phyloP scores from a whole-genome alignment of 495 filamentous ascomycete species.

The Aspergillus egyptiacus region DNA sequence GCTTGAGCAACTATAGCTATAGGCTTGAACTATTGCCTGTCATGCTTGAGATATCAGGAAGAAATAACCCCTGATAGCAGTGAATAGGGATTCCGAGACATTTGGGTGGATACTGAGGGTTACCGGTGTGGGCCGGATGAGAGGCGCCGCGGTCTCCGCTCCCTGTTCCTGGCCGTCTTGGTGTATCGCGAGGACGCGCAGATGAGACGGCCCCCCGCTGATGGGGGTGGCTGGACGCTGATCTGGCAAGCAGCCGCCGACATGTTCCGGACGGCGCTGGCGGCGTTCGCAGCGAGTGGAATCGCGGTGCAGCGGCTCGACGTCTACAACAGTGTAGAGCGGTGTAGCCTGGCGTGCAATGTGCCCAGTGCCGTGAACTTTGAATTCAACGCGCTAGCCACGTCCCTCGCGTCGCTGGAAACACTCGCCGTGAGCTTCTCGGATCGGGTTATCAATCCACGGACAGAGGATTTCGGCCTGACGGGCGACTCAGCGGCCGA shows the following conservation, averaged over 20 bases:
- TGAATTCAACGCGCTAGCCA: background rate
- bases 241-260: constrained; percentile 2
- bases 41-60: too few species aligned
- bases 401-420: background rate
- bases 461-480: background rate
- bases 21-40: too few species aligned
- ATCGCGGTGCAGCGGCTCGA: background rate
- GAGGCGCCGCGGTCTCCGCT: background rate
- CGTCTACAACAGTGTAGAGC: background rate
- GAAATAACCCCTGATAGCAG: too few species aligned
- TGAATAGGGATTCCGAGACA: too few species aligned
- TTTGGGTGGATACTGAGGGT: too few species aligned
- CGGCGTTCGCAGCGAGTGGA: background rate
- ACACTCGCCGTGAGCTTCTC: constrained; percentile 1
- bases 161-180: constrained; percentile 1
- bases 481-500: constrained; percentile 1
- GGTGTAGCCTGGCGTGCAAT: constrained; percentile 2
- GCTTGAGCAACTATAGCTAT: too few species aligned
- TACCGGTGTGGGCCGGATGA: too few species aligned
- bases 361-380: background rate
- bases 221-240: background rate
- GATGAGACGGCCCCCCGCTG: background rate
- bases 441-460: background rate
- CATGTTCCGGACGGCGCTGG: background rate
- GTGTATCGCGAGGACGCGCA: constrained; percentile 1